Evolutionary conservation across 1,139 yeast species (phyloP).

Genomic region (Taphrina populina): DNA sequence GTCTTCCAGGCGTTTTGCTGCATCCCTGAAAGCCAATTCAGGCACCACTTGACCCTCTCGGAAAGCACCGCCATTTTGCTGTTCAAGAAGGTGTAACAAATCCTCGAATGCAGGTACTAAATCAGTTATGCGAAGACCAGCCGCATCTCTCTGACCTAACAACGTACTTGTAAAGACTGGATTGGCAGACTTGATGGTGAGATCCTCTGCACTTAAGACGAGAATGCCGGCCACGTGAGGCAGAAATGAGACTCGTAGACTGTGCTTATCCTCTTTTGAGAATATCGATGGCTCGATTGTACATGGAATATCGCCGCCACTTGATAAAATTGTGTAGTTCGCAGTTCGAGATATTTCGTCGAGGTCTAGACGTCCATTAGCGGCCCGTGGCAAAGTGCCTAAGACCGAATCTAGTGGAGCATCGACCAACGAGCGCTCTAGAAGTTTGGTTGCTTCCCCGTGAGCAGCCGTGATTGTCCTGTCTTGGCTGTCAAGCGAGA

Average conservation of each 20-base stretch:
- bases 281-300: slow-evolving; percentile 31
- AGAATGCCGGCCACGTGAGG: slow-evolving; percentile 89
- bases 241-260: slow-evolving; percentile 57
- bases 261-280: slow-evolving; percentile 28
- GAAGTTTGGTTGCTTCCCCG: slow-evolving; percentile 29
- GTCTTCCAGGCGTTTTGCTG: slow-evolving; percentile 35
- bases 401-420: slow-evolving; percentile 3
- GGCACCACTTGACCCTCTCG: slow-evolving; percentile 25
- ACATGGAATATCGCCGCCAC: slow-evolving; percentile 15
- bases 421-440: slow-evolving; percentile 15
- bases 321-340: slow-evolving; percentile 5
- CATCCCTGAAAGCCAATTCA: slow-evolving; percentile 27
- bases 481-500: slow-evolving; percentile 28
- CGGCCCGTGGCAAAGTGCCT: slow-evolving; percentile 21
- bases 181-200: slow-evolving; percentile 64
- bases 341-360: not conserved
- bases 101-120: slow-evolving; percentile 66
- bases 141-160: slow-evolving; percentile 65
- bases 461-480: slow-evolving; percentile 19
- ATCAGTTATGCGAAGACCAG: slow-evolving; percentile 54
- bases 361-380: slow-evolving; percentile 7
- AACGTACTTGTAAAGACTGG: slow-evolving; percentile 73
- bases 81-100: slow-evolving; percentile 48
- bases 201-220: slow-evolving; percentile 57
- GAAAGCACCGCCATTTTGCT: slow-evolving; percentile 48